Percentiles rank a stretch among this genome's conserved stretches.
phyloP scores from a whole-genome alignment of 495 filamentous ascomycete genomes.

The Chlorociboria aeruginascens region DNA sequence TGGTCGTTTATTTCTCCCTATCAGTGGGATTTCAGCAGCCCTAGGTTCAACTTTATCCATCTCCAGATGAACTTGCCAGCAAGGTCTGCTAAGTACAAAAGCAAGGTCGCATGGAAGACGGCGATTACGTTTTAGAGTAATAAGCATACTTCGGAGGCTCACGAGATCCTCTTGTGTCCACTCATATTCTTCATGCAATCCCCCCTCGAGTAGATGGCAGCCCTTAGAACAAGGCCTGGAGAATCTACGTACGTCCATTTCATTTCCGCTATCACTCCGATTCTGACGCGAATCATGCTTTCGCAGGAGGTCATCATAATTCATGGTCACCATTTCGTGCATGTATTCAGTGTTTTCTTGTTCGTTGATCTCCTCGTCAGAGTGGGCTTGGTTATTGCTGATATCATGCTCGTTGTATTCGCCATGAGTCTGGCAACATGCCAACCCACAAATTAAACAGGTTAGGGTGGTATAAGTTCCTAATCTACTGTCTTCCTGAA shows the following conservation, averaged over 20 bases:
- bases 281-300: not conserved
- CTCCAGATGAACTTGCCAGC: slow-evolving; percentile 37
- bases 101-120: slow-evolving; percentile 13
- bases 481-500: not conserved
- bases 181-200: not conserved
- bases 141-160: slow-evolving; percentile 6
- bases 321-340: not conserved
- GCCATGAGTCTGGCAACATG: slow-evolving; percentile 17
- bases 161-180: not conserved
- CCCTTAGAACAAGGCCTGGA: slow-evolving; percentile 4
- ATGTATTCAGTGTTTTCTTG: not conserved
- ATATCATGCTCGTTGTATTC: slow-evolving; percentile 5
- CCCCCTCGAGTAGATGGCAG: slow-evolving; percentile 3
- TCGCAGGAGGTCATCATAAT: slow-evolving; percentile 1
- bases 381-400: slow-evolving; percentile 1
- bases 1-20: slow-evolving; percentile 2
- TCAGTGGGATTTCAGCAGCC: not conserved
- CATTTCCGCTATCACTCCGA: not conserved
- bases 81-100: slow-evolving; percentile 30
- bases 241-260: too few species aligned
- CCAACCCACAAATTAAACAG: slow-evolving; percentile 15
- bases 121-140: slow-evolving; percentile 1
- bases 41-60: slow-evolving; percentile 20
- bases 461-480: slow-evolving; percentile 11
- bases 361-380: not conserved